phyloP scores from a whole-genome alignment of 2,329 filamentous ascomycete genomes.

The Aspergillus sergii region DNA sequence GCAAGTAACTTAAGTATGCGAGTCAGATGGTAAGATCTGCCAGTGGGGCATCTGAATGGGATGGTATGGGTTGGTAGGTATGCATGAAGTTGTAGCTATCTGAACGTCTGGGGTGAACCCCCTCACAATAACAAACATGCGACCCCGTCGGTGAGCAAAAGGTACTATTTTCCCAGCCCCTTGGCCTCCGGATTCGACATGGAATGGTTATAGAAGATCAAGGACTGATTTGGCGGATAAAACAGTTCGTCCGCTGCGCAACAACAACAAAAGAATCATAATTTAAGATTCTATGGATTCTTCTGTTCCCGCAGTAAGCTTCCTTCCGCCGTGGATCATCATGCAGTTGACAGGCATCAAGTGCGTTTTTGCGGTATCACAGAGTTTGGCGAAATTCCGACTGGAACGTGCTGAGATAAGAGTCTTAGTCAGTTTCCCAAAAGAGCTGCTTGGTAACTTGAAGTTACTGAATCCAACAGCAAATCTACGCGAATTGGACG shows the following conservation, averaged over 20 bases:
- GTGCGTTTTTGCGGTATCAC: neutral
- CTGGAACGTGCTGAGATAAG: neutral
- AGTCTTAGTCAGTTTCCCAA: neutral
- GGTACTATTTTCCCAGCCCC: neutral
- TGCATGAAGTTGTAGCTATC: neutral
- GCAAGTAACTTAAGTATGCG: constrained; percentile 3
- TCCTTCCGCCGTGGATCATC: neutral
- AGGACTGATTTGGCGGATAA: neutral
- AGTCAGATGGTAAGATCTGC: constrained; percentile 12
- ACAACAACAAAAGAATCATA: neutral
- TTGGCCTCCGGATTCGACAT: neutral
- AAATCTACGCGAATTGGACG: neutral
- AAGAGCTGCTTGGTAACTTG: neutral
- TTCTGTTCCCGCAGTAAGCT: neutral
- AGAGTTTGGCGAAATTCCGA: neutral
- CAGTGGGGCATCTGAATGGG: constrained; percentile 8
- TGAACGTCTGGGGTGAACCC: neutral
- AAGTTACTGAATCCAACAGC: neutral
- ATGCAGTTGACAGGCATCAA: neutral
- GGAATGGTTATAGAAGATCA: neutral
- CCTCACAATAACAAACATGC: neutral
- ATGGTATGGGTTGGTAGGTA: neutral
- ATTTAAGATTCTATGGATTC: neutral
- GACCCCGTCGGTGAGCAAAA: neutral
- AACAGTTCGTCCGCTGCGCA: neutral